Evolutionary conservation across 495 filamentous ascomycete species (phyloP), one percentile per base, ranked within the genome.

Genomic region (Lineolata rhizophorae): DNA sequence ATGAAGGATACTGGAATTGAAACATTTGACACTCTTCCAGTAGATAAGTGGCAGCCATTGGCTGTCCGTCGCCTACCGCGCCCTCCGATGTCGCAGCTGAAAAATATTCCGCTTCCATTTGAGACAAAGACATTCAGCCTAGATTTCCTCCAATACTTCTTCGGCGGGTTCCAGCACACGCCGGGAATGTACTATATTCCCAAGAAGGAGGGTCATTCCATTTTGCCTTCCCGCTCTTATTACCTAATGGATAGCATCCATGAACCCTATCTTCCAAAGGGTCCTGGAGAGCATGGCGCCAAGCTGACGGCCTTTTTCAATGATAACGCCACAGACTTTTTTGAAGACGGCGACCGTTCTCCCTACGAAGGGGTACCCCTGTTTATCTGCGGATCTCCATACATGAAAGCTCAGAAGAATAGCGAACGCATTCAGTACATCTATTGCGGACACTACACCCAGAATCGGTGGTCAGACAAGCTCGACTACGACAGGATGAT

Each of bases 271-370:
- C 35, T 51, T 17, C 52, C 50, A 0, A 15, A 34, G 6, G 6
- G 10, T 4, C 45, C 52, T 21, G 48, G 50, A 29, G 18, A 36
- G 21, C 50, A 55, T 33, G 52, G 52, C 30, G 52, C 52, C 10
- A 53, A 53, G 28, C 29, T 55, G 9, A 45, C 46, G 10, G 35
- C 48, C 9, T 49, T 55, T 39, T 51, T 53, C 50, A 49, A 49
- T 35, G 15, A 17, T n/a, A n/a, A n/a, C 3, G 35, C 36, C 16
- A 35, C 34, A 0, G 33, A 40, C 1, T 32, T 37, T 17, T 38
- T 37, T n/a, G 31, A 43, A 4, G 38, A 34, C 0, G 39, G 37
- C 8, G 32, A 21, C 9, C 30, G 36, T 31, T 31, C 26, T 8
- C 34, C 39, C 17, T 47, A 37, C 35, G 26, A 35, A 5, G 32